Evolutionary conservation across 169 alveolate genomes (phyloP).

Genomic region (Ichthyophthirius multifiliis): DNA sequence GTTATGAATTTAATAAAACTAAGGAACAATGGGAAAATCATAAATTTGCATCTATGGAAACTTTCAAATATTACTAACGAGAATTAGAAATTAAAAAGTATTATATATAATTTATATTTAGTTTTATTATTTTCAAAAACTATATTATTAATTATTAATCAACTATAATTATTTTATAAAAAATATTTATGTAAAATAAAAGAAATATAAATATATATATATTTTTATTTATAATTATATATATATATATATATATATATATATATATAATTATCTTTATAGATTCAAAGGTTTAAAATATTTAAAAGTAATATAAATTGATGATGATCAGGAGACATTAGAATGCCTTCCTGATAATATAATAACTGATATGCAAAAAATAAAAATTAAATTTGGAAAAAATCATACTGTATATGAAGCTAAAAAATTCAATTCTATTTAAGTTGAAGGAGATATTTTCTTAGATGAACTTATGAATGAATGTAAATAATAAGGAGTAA

Average conservation of each 20-base stretch:
- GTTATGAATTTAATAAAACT: not conserved
- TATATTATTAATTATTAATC: too few species aligned
- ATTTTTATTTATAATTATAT: too few species aligned
- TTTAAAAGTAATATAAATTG: not conserved
- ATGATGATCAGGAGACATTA: not conserved
- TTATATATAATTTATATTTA: too few species aligned
- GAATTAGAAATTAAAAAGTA: not conserved
- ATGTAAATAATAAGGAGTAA: not conserved
- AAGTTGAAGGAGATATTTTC: constrained; percentile 3
- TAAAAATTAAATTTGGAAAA: not conserved
- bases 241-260: too few species aligned
- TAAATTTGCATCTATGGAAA: not conserved
- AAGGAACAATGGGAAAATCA: not conserved
- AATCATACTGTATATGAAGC: not conserved
- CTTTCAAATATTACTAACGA: not conserved
- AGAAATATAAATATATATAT: too few species aligned
- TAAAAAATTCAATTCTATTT: not conserved
- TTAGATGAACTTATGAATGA: not conserved
- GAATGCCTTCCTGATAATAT: not conserved
- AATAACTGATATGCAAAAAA: not conserved
- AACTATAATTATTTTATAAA: too few species aligned
- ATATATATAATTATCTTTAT: not conserved
- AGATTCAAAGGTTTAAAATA: not conserved
- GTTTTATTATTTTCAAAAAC: too few species aligned
- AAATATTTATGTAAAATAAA: not conserved